phyloP scores from a whole-genome alignment of 2,329 filamentous ascomycete genomes.

The Colletotrichum acutatum region DNA sequence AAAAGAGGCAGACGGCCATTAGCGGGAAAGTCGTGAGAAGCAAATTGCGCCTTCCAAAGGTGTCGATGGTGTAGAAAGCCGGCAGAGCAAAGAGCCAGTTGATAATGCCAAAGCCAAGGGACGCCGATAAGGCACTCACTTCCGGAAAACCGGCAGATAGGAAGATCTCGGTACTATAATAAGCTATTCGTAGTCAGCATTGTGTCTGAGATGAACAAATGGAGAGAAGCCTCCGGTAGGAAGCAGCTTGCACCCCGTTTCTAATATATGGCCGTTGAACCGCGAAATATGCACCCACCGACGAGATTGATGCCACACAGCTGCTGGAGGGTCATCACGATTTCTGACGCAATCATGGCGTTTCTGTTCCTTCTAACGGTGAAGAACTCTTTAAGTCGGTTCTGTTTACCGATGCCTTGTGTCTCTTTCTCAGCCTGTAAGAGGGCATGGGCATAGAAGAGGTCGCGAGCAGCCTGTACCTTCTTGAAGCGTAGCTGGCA shows the following conservation, averaged over 20 bases:
- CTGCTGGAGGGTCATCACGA: no score
- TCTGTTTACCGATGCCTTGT: constrained; percentile 58
- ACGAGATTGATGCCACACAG: no score
- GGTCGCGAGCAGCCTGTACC: constrained; percentile 65
- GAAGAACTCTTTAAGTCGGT: constrained; percentile 66
- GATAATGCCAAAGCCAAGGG: constrained; percentile 72
- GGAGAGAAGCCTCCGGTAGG: no score
- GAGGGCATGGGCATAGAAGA: constrained; percentile 67
- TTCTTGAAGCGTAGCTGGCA: constrained; percentile 59
- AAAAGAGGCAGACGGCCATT: constrained; percentile 65
- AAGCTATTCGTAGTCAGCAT: constrained; percentile 47
- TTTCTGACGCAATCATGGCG: constrained; percentile 68
- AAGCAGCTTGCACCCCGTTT: background rate
- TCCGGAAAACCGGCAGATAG: constrained; percentile 62
- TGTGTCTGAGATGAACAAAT: constrained; percentile 49
- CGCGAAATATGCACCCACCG: background rate
- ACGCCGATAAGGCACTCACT: constrained; percentile 65
- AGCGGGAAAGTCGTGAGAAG: constrained; percentile 73
- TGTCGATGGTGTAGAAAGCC: constrained; percentile 75
- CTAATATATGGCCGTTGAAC: background rate
- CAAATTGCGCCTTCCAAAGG: constrained; percentile 72
- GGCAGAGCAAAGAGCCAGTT: constrained; percentile 74
- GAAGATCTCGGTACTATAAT: constrained; percentile 73
- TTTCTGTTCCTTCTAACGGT: constrained; percentile 71
- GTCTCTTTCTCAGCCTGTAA: constrained; percentile 65